Conservation (phyloP, 2,329 filamentous ascomycete genomes). For the Meredithiella fracta region DNA sequence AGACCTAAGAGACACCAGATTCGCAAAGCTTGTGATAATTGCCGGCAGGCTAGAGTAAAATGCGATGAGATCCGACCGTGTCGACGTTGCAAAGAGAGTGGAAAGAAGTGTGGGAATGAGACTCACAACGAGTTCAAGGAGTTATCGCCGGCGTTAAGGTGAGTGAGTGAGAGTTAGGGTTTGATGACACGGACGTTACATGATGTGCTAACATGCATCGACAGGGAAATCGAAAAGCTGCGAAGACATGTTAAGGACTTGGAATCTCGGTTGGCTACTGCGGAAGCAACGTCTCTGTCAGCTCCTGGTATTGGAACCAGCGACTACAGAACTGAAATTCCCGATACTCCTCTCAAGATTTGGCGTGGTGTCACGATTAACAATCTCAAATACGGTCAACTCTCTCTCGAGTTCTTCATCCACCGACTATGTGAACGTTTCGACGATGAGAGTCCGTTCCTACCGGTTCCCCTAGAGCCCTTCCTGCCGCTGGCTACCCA, state of each 20-base stretch:
- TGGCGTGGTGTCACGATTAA: conserved; percentile 12
- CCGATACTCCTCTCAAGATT: conserved; percentile 8
- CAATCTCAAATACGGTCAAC: conserved; percentile 9
- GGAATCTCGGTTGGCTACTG: neutral
- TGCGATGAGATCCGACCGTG: conserved; percentile 9
- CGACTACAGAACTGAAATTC: neutral
- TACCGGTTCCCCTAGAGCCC: conserved; percentile 1
- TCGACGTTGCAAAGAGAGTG: conserved; percentile 2
- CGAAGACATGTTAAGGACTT: conserved; percentile 6
- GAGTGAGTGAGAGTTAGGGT: neutral
- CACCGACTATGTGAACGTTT: conserved; percentile 6
- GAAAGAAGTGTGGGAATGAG: conserved; percentile 10
- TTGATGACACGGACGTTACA: no score
- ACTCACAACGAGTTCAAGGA: conserved; percentile 10
- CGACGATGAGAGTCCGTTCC: conserved; percentile 2
- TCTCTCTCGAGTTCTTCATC: conserved; percentile 8
- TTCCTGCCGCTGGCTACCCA: conserved; percentile 2
- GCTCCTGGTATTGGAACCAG: neutral
- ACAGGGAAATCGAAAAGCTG: conserved; percentile 9
- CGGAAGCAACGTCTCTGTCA: neutral
- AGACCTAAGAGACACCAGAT: conserved; percentile 10
- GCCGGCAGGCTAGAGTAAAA: conserved; percentile 8
- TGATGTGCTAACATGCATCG: no score
- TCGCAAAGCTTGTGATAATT: conserved; percentile 11
- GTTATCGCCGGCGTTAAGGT: conserved; percentile 2